Evolutionary conservation across 164 flowering plant genomes (phyloP).

Genomic region (Macadamia integrifolia): DNA sequence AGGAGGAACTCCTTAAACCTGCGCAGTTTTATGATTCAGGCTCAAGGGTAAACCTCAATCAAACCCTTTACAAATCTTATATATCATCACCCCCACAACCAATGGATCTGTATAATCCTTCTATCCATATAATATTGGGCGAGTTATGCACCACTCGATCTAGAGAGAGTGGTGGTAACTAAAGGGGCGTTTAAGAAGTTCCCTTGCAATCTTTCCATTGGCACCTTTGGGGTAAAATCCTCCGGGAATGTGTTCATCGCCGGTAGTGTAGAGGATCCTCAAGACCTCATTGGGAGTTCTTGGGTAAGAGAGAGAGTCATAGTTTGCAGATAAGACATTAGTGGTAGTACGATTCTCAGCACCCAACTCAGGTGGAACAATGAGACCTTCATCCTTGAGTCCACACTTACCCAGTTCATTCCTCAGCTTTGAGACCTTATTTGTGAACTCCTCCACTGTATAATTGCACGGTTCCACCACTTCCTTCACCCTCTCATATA

Average conservation of each 20-base stretch:
- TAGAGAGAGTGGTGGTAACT: too few relatives aligned
- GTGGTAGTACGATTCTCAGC: conserved; percentile 14
- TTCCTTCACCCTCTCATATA: conserved; percentile 11
- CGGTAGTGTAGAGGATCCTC: conserved; percentile 14
- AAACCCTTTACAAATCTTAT: too few relatives aligned
- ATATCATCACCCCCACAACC: too few relatives aligned
- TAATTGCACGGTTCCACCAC: conserved; percentile 9
- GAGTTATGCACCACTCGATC: too few relatives aligned
- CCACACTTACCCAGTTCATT: conserved; percentile 15
- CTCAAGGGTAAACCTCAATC: too few relatives aligned
- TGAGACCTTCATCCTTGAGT: conserved; percentile 17
- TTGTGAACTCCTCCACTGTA: conserved; percentile 20
- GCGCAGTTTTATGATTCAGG: too few relatives aligned
- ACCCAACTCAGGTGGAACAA: conserved; percentile 15
- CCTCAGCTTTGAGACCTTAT: conserved; percentile 11
- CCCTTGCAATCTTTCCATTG: conserved; percentile 26
- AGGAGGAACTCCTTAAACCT: too few relatives aligned
- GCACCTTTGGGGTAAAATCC: conserved; percentile 35
- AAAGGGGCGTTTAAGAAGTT: too few relatives aligned
- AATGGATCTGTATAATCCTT: too few relatives aligned
- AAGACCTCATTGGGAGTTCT: conserved; percentile 11
- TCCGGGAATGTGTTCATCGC: conserved; percentile 26
- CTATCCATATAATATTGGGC: too few relatives aligned
- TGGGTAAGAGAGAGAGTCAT: conserved; percentile 4
- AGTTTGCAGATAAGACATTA: conserved; percentile 9